Evolutionary conservation across 148 eudicot genomes (phyloP), one percentile per base, ranked within the genome.

Genomic region (Dysphania ambrosioides): DNA sequence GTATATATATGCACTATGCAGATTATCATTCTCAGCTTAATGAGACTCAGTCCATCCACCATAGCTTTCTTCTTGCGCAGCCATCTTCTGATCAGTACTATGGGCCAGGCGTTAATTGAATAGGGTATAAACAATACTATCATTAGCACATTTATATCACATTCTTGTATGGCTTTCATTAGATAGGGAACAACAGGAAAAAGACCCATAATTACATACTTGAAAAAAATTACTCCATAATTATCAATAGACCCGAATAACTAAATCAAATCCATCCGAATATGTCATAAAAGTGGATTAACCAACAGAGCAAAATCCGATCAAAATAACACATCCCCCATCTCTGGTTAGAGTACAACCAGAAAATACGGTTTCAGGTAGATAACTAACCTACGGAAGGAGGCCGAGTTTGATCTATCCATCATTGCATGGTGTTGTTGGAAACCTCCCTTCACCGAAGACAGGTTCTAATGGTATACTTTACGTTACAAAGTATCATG

Each of bases 401-500:
- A 85, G 87, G 63, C 85, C 76, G 19, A 87, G 58, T 78, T 36
- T 83, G 71, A 87, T 68, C 77, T 87, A 85, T 34, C 90, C 90
- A 11, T 78, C 84, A 53, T 81, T 85, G 80, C 83, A 87, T 18
- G 80, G 9, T 57, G 84, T 58, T 30, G 77, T 65, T 42, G 86
- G 83, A 23, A 83, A 24, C 51, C 71, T 81, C 42, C 86, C 82
- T 75, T 85, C 86, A 26, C 34, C 38, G 9, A 87, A 75, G 21
- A 81, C 63, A 49, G 88, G 73, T 56, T 79, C 85, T 30, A 87
- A 75, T 56, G 85, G 84, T 65, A 87, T 81, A 36, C 88, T 85
- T 70, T 66, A n/a, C 82, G 71, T 32, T 16, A 18, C 35, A 70
- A 30, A 42, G 13, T 29, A n/a, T n/a, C n/a, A n/a, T n/a, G n/a